These are phyloP conservation scores for Marasmius sp. DNA, from an alignment of 1,284 basidiomycete genomes.

Conservation along the genomic window DNA sequence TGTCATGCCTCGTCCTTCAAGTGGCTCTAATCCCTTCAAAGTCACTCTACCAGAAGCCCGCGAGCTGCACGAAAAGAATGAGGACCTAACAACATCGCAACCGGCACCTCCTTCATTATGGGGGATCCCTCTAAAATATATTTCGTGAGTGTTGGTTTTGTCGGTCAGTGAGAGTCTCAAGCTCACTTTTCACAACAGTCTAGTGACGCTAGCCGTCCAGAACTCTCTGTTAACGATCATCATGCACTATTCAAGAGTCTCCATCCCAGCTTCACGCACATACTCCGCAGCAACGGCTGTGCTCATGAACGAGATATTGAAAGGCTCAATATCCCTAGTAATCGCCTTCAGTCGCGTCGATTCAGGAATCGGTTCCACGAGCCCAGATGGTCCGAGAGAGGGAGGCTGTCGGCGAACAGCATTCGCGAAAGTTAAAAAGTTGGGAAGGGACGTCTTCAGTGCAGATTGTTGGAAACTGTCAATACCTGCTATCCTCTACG, in stretches of 20 bases:
- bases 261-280: conserved; percentile 68
- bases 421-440: conserved; percentile 55
- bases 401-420: conserved; percentile 9
- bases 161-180: conserved; percentile 1
- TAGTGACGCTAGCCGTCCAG: conserved; percentile 91
- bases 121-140: conserved; percentile 76
- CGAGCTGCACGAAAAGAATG: conserved; percentile 34
- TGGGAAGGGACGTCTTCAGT: conserved; percentile 58
- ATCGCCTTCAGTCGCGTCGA: conserved; percentile 51
- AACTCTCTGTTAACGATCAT: conserved; percentile 89
- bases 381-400: conserved; percentile 31
- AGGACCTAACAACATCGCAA: conserved; percentile 39
- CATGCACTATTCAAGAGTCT: conserved; percentile 93
- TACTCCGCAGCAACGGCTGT: conserved; percentile 94
- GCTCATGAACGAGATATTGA: conserved; percentile 89
- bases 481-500: conserved; percentile 92
- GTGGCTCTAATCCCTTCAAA: conserved; percentile 21
- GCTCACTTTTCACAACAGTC: conserved; percentile 40
- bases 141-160: conserved; percentile 60
- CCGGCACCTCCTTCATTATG: conserved; percentile 53
- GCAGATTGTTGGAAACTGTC: conserved; percentile 95
- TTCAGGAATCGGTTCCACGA: conserved; percentile 20
- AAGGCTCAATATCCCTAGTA: conserved; percentile 82
- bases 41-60: conserved; percentile 31
- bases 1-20: conserved; percentile 21